Evolutionary conservation across 148 eudicot genomes (phyloP), one percentile per base, ranked within the genome.

Genomic region (Cornus kousa): DNA sequence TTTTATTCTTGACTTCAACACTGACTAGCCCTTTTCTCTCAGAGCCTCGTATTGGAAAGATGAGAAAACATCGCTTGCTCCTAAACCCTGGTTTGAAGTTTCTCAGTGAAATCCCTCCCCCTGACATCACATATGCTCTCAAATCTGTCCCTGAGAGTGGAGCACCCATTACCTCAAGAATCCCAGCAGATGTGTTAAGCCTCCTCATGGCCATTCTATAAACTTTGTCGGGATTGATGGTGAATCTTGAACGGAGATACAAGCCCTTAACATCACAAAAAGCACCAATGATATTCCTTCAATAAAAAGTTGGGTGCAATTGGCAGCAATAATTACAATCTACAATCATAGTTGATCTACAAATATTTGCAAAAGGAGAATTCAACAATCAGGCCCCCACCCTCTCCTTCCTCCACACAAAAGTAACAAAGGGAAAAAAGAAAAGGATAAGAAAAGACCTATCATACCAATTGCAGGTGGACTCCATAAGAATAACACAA

Each of bases 61-160:
- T 96, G 68, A 96, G 92, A 74, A 96, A 96, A 79, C 99, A 96
- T 69, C 99, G 85, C 77, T 92, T 96, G 86, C 92, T 82, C 85
- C 98, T 85, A 23, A 93, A 81, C 76, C 83, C 79, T 80, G 93
- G 97, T 80, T 91, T 87, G 79, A 96, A 81, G 69, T 89, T 90
- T 82, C 82, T 90, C 79, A 96, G 66, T 14, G 90, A 75, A 77
- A 93, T 82, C 71, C 99, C 99, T 68, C 99, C 99, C 74, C 99
- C 99, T 72, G 99, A 96, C 99, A 93, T 96, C 78, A 96, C 99
- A 84, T 93, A 96, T 76, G 97, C 99, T 85, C 99, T 93, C 81
- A 93, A 79, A 83, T 93, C 95, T 31, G 97, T 91, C 68, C 99
- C 99, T 5, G 89, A 74, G 69, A 96, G 91, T 83, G 99, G 99